These are phyloP conservation scores for Citrullus mucosospermus DNA, from an alignment of 306 rosid genomes.

Conservation along the genomic window DNA sequence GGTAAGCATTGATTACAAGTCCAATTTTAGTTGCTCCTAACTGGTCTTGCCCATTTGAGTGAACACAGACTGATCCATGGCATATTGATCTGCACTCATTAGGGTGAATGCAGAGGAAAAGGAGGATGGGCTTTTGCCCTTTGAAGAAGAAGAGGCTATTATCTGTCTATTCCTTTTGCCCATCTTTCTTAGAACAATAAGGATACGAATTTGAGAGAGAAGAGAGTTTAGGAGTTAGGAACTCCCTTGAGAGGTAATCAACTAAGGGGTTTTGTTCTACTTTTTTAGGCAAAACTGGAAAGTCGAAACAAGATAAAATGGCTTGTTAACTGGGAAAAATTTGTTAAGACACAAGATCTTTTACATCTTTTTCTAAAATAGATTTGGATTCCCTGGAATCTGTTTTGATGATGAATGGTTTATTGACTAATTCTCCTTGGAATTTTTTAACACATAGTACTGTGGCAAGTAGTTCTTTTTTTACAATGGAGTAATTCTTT, in stretches of 20 bases:
- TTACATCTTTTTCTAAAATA: neutral
- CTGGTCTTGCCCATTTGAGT: no score
- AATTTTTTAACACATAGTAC: neutral
- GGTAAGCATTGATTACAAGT: no score
- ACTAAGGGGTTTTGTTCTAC: neutral
- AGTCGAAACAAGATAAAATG: neutral
- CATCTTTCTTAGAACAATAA: no score
- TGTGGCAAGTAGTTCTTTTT: neutral
- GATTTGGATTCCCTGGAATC: neutral
- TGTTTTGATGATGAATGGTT: neutral
- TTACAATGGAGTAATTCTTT: neutral
- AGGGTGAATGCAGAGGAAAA: no score
- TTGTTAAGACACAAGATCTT: neutral
- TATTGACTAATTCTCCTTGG: neutral
- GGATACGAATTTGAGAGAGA: no score
- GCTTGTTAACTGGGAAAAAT: neutral
- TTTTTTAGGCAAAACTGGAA: neutral
- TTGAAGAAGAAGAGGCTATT: no score
- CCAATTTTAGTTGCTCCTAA: no score
- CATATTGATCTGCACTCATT: no score
- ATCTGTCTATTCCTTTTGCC: no score
- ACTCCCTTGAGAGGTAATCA: neutral
- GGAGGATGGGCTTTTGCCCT: no score
- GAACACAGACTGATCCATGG: no score
- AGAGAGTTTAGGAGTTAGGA: neutral